These are phyloP conservation scores for Zygosaccharomyces gambellarensis DNA, from an alignment of 805 yeast genomes.

Conservation along the genomic window DNA sequence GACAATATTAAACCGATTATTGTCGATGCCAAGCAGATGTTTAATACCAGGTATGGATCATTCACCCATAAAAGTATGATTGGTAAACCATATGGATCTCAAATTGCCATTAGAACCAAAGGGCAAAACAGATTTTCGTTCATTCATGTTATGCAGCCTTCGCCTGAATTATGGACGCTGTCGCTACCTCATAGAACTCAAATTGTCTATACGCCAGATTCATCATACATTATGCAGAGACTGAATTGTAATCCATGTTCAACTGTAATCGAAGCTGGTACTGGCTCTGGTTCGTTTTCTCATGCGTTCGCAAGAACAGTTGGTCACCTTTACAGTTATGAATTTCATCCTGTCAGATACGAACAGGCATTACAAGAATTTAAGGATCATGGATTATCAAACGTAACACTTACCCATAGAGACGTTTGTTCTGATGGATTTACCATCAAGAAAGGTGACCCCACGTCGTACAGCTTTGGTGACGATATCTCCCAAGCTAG, in stretches of 20 bases:
- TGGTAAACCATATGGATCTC: conserved; percentile 78
- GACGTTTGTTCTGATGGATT: conserved; percentile 92
- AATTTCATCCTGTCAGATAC: conserved; percentile 83
- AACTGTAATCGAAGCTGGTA: conserved; percentile 91
- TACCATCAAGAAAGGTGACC: conserved; percentile 38
- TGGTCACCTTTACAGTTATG: conserved; percentile 77
- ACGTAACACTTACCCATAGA: conserved; percentile 74
- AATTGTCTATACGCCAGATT: conserved; percentile 94
- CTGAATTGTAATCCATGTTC: conserved; percentile 69
- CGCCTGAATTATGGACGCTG: conserved; percentile 95
- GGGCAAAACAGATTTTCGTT: conserved; percentile 62
- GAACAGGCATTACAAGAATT: conserved; percentile 76
- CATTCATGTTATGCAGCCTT: conserved; percentile 81
- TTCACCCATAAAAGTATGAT: conserved; percentile 83
- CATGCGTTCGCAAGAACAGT: conserved; percentile 87
- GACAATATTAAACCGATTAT: conserved; percentile 70
- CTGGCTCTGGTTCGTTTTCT: conserved; percentile 94
- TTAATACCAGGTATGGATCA: conserved; percentile 86
- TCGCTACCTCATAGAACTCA: conserved; percentile 96
- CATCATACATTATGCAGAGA: conserved; percentile 83
- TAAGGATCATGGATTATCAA: conserved; percentile 59
- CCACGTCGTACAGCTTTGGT: conserved; percentile 23
- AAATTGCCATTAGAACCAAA: conserved; percentile 62
- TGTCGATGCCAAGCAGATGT: conserved; percentile 51
- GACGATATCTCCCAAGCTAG: conserved; percentile 25